phyloP scores from a whole-genome alignment of 2,329 filamentous ascomycete genomes.

The Ophiostoma sp. region DNA sequence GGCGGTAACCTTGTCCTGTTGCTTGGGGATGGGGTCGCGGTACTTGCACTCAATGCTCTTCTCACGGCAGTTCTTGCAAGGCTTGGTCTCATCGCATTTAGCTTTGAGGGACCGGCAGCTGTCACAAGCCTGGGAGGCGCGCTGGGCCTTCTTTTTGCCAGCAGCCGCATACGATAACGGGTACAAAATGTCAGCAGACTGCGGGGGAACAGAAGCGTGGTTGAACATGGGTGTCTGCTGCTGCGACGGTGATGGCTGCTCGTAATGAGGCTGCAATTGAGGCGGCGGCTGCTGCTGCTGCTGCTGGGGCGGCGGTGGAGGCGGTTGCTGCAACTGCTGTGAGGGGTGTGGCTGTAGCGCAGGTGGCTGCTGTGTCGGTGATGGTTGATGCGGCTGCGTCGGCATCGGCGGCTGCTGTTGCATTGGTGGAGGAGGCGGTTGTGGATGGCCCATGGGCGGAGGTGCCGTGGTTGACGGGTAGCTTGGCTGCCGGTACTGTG shows the following conservation, averaged over 20 bases:
- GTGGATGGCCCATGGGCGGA: neutral
- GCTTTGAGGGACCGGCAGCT: slow-evolving; percentile 84
- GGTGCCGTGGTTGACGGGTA: neutral
- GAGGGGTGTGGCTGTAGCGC: slow-evolving; percentile 29
- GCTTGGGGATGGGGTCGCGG: slow-evolving; percentile 85
- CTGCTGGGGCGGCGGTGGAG: slow-evolving; percentile 47
- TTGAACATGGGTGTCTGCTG: slow-evolving; percentile 37
- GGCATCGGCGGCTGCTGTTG: neutral
- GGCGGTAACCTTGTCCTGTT: slow-evolving; percentile 65
- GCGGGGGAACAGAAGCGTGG: slow-evolving; percentile 30
- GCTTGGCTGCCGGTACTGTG: neutral
- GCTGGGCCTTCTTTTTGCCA: slow-evolving; percentile 63
- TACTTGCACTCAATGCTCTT: slow-evolving; percentile 84
- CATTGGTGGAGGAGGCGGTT: neutral
- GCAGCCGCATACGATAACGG: slow-evolving; percentile 46
- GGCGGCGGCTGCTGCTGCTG: slow-evolving; percentile 29
- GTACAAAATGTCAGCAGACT: slow-evolving; percentile 43
- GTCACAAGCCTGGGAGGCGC: slow-evolving; percentile 80
- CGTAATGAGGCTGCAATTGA: neutral
- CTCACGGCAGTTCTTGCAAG: slow-evolving; percentile 84
- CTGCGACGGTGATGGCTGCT: slow-evolving; percentile 34
- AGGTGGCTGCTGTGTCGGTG: slow-evolving; percentile 37
- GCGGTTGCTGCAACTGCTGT: slow-evolving; percentile 29
- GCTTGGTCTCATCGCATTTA: slow-evolving; percentile 85
- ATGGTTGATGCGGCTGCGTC: slow-evolving; percentile 46